Percentiles rank a stretch among this genome's conserved stretches.
Evolutionary conservation across 2,329 filamentous ascomycete species (phyloP).

Genomic region (Monilinia vaccinii-corymbosi): DNA sequence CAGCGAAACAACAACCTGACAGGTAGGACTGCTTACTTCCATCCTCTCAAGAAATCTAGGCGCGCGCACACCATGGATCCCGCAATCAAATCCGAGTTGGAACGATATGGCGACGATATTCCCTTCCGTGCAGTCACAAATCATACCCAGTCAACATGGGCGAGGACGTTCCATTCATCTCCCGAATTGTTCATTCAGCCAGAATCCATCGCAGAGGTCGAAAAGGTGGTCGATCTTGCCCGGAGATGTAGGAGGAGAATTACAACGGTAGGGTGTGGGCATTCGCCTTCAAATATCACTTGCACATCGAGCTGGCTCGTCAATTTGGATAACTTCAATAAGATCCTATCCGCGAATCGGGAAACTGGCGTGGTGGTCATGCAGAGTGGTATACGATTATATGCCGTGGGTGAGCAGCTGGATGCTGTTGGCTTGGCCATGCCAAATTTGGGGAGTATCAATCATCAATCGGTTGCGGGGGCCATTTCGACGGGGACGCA

Average conservation of each 20-base stretch:
- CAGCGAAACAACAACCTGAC: too few species aligned
- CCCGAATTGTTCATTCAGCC: conserved; percentile 91
- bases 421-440: conserved; percentile 72
- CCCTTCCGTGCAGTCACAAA: conserved; percentile 67
- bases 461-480: conserved; percentile 85
- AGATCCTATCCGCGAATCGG: conserved; percentile 60
- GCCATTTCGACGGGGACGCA: conserved; percentile 92
- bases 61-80: conserved; percentile 31
- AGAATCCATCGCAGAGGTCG: conserved; percentile 67
- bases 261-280: conserved; percentile 79
- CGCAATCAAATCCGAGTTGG: conserved; percentile 44
- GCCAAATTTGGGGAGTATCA: conserved; percentile 90
- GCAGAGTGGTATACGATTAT: conserved; percentile 81
- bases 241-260: conserved; percentile 72
- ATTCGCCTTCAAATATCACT: conserved; percentile 86
- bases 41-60: not conserved
- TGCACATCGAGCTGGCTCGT: conserved; percentile 92
- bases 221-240: conserved; percentile 74
- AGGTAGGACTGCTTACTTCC: not conserved
- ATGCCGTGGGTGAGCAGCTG: conserved; percentile 62
- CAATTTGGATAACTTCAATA: conserved; percentile 77
- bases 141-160: conserved; percentile 88
- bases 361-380: conserved; percentile 61
- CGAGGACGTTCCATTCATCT: conserved; percentile 78
- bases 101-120: conserved; percentile 49